A percentile compares a stretch with the other conserved stretches of the same genome.
Evolutionary conservation across 1,139 yeast species (phyloP).

Genomic region (Pneumocystis oryctolagi): DNA sequence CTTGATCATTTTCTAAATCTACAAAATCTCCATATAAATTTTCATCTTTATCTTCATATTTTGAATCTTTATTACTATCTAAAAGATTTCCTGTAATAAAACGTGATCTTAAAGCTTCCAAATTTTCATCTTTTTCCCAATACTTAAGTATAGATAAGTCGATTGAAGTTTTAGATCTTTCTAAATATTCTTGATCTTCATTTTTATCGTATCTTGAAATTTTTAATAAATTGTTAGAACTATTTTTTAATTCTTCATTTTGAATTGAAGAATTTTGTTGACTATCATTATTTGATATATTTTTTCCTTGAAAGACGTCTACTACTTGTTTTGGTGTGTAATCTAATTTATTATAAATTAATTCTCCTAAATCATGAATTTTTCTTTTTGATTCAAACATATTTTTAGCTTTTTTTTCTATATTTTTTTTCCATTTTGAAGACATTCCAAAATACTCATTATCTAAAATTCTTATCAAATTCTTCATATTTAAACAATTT

Average conservation of each 20-base stretch:
- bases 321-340: conserved; percentile 20
- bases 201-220: conserved; percentile 28
- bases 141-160: not conserved
- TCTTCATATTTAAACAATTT: not conserved
- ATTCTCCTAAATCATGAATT: not conserved
- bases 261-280: not conserved
- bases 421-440: not conserved
- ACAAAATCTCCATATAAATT: conserved; percentile 62
- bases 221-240: conserved; percentile 53
- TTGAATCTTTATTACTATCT: conserved; percentile 16
- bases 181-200: not conserved
- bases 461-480: not conserved
- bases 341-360: conserved; percentile 4
- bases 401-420: not conserved
- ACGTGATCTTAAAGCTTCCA: conserved; percentile 12
- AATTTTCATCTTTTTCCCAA: conserved; percentile 7
- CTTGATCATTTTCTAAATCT: conserved; percentile 47
- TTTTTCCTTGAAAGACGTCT: conserved; percentile 33
- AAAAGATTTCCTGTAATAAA: conserved; percentile 15
- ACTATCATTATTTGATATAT: conserved; percentile 15
- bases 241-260: conserved; percentile 34
- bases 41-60: conserved; percentile 21
- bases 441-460: not conserved
- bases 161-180: not conserved
- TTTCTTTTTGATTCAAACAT: not conserved